Conservation (phyloP, 768 basidiomycete genomes). For the Mycena pura region DNA sequence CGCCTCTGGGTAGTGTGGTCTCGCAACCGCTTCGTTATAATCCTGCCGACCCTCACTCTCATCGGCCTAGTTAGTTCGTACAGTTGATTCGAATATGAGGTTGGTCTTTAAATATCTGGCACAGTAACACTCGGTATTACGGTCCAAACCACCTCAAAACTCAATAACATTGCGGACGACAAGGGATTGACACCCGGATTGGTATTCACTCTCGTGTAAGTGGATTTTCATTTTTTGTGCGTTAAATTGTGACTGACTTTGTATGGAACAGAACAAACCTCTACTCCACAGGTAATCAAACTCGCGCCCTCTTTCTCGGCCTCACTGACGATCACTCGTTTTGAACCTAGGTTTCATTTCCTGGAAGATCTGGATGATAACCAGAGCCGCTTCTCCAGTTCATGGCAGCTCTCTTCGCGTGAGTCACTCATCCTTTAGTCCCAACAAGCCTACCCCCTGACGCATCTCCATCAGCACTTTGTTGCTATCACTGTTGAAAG, state of each 20-base stretch:
- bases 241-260: neutral
- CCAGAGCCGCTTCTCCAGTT: neutral
- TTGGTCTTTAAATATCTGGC: neutral
- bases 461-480: neutral
- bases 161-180: neutral
- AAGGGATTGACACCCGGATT: conserved; percentile 7
- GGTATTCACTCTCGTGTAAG: conserved; percentile 11
- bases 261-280: neutral
- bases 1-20: conserved; percentile 5
- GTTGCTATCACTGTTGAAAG: conserved; percentile 1
- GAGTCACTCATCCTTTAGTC: neutral
- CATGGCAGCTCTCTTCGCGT: neutral
- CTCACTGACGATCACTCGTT: no score
- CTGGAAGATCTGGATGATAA: conserved; percentile 9
- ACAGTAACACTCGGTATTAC: neutral
- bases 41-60: neutral
- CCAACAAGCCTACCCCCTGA: neutral
- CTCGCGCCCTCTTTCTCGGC: neutral
- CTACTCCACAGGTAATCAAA: conserved; percentile 3
- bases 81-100: neutral
- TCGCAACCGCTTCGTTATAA: neutral
- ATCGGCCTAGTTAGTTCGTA: conserved; percentile 1
- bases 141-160: neutral
- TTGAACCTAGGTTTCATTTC: conserved; percentile 14
- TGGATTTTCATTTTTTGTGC: neutral